A percentile compares a stretch with the other conserved stretches of the same genome.
phyloP scores from a whole-genome alignment of 495 filamentous ascomycete genomes.

The Penicillium crystallinum region DNA sequence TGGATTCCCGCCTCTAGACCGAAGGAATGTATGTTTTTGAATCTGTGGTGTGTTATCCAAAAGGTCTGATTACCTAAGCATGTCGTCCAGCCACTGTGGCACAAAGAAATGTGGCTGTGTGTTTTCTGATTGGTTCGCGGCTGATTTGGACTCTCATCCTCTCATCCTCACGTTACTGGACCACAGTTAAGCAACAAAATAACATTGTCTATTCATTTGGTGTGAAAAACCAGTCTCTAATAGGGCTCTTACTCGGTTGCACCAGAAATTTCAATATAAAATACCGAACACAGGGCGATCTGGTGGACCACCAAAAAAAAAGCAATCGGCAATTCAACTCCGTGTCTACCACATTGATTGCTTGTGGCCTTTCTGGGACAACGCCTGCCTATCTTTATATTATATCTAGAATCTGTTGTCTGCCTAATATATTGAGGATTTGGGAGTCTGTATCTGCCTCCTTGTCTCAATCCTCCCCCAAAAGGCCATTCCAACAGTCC shows the following conservation, averaged over 20 bases:
- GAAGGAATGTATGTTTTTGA: no score
- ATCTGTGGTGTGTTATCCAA: no score
- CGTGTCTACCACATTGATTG: background rate
- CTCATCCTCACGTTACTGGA: background rate
- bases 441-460: background rate
- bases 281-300: background rate
- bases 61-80: background rate
- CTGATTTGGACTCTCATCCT: slow-evolving; percentile 9
- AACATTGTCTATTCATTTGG: background rate
- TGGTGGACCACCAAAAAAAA: background rate
- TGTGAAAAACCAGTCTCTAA: background rate
- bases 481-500: background rate
- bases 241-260: background rate
- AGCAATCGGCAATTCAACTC: background rate
- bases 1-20: no score
- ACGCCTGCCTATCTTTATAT: background rate
- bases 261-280: background rate
- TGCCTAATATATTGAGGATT: background rate
- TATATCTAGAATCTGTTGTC: background rate
- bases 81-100: slow-evolving; percentile 9
- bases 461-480: background rate
- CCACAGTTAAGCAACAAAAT: background rate
- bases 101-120: slow-evolving; percentile 1
- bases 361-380: background rate
- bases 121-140: slow-evolving; percentile 2